Conservation (phyloP, 192 early-diverging fungal genomes). For the Umbelopsis ramanniana region DNA sequence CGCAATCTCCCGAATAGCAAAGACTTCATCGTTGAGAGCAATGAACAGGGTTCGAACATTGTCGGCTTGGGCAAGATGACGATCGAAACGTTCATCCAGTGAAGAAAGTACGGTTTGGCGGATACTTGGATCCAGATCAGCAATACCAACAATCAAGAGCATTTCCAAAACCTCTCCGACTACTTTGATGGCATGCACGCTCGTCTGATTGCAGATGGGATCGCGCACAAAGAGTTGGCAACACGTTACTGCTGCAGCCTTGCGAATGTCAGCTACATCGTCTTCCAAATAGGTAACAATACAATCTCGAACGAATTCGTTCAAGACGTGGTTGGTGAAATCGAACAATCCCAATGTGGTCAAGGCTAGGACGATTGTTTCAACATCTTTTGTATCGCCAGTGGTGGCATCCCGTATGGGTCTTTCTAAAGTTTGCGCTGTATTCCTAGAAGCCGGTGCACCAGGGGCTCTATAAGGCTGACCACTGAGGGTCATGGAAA, state of each 20-base stretch:
- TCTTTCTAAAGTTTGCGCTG: conserved; percentile 34
- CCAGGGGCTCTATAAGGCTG: conserved; percentile 80
- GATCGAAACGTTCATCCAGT: conserved; percentile 83
- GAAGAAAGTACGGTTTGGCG: conserved; percentile 79
- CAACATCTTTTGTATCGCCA: conserved; percentile 68
- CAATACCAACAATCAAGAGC: conserved; percentile 85
- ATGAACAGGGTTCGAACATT: conserved; percentile 88
- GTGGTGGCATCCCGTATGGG: conserved; percentile 32
- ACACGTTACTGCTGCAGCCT: conserved; percentile 84
- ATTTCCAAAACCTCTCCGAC: conserved; percentile 89
- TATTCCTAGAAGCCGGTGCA: conserved; percentile 55
- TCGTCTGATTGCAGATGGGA: conserved; percentile 80
- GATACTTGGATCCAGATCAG: conserved; percentile 80
- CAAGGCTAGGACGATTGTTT: conserved; percentile 80
- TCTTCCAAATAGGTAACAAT: conserved; percentile 84
- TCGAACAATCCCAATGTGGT: conserved; percentile 84
- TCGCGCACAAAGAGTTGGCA: conserved; percentile 83
- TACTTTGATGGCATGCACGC: conserved; percentile 77
- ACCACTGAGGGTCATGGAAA: conserved; percentile 83
- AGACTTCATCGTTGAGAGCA: conserved; percentile 90
- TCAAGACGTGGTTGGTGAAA: conserved; percentile 81
- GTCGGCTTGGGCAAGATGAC: conserved; percentile 88
- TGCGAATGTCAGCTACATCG: conserved; percentile 75
- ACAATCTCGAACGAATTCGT: conserved; percentile 89
- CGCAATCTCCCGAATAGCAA: conserved; percentile 82